Evolutionary conservation across 1,284 basidiomycete genomes (phyloP), one percentile per base, ranked within the genome.

Genomic region (Pseudozyma thailandica): DNA sequence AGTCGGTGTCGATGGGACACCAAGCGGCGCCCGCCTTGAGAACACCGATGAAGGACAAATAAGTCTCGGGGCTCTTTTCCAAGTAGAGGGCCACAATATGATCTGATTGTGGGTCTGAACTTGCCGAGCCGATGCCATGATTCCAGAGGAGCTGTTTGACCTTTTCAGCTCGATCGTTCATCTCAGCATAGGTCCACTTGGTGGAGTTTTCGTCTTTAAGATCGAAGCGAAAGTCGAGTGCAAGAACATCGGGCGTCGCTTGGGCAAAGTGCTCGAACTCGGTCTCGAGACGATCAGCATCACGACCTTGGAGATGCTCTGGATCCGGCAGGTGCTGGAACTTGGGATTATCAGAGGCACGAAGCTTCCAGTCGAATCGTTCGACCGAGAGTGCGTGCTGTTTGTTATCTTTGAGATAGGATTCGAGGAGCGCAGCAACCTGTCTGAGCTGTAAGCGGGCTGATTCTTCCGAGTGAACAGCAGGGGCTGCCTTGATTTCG

Each of bases 1-100:
- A 82, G 37, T 76, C 76, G 15, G 77, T 74, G 45, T 84, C 83
- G 50, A 84, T 82, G 16, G 83, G 83, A 49, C 83, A 84, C 82
- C 82, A 84, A 0, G 83, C 79, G 18, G 80, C 82, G 21, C 82
- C 83, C 1, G 82, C 78, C 52, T 82, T 77, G 64, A 78, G 65
- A 8, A 77, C 72, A 35, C 73, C 78, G 33, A 80, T 65, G 52
- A 80, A 75, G 27, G 76, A 59, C 18, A 79, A 64, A 39, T 78
- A 82, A 21, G 78, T 79, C 31, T 77, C 75, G 18, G 68, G 61
- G 35, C 71, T 75, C 53, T 82, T 82, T 47, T 73, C 65, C 44
- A 82, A 53, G 52, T 74, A 79, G 35, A 82, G 69, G 16, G 77
- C 76, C 1, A 81, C 78, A 18, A 81, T 72, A 37, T 74, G 57